Percentiles rank a stretch among this genome's conserved stretches.
These are phyloP conservation scores for Sclerotinia spermophila DNA, from an alignment of 2,329 filamentous ascomycete species.

Conservation along the genomic window DNA sequence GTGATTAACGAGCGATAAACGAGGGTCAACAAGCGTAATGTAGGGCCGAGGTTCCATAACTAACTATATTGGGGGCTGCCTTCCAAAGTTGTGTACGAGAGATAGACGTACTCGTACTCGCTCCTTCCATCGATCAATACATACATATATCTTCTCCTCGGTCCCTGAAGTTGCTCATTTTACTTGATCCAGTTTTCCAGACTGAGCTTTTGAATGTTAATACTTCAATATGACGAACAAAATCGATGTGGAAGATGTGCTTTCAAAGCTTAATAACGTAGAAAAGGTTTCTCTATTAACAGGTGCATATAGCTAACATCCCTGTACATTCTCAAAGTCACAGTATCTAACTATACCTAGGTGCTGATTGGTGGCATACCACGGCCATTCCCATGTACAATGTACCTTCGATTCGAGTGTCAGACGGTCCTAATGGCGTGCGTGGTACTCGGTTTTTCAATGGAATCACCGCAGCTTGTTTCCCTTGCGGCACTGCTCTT, in stretches of 20 bases:
- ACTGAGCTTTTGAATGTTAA: background rate
- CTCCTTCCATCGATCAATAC: background rate
- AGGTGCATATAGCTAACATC: slow-evolving; percentile 36
- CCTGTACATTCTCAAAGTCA: background rate
- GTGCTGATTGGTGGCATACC: slow-evolving; percentile 38
- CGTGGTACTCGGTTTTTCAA: slow-evolving; percentile 37
- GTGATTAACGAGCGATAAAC: background rate
- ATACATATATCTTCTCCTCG: background rate
- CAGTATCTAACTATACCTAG: slow-evolving; percentile 26
- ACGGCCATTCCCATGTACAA: slow-evolving; percentile 32
- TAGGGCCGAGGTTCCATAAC: background rate
- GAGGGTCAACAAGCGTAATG: background rate
- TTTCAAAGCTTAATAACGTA: slow-evolving; percentile 50
- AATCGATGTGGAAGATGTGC: slow-evolving; percentile 50
- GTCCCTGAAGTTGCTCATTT: background rate
- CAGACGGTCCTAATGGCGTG: slow-evolving; percentile 39
- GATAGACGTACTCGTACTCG: background rate
- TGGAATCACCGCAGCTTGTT: slow-evolving; percentile 44
- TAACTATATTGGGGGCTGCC: background rate
- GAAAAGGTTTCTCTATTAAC: slow-evolving; percentile 54
- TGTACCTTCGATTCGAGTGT: slow-evolving; percentile 37
- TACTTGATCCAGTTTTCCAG: too few relatives aligned
- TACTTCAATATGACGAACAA: slow-evolving; percentile 23
- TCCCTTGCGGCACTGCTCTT: slow-evolving; percentile 44
- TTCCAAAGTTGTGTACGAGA: background rate